These are phyloP conservation scores for Extremus antarcticus DNA, from an alignment of 495 filamentous ascomycete genomes.

Conservation along the genomic window DNA sequence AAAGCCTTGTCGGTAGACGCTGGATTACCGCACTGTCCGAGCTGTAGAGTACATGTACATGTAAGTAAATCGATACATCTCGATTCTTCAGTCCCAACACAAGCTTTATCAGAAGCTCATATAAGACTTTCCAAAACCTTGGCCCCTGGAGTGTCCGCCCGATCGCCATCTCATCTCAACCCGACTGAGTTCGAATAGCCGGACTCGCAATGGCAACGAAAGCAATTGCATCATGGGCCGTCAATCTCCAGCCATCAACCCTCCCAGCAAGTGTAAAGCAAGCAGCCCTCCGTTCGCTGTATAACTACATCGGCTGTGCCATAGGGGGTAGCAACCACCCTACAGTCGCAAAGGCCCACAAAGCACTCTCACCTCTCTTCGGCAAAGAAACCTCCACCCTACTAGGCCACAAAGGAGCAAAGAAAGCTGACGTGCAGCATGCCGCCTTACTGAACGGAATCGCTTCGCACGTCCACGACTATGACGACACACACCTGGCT, in stretches of 20 bases:
- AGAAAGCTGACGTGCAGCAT: conserved; percentile 37
- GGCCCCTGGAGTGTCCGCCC: too few relatives aligned
- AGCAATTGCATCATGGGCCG: conserved; percentile 32
- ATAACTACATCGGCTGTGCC: conserved; percentile 45
- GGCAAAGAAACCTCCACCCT: conserved; percentile 36
- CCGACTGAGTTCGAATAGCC: too few relatives aligned
- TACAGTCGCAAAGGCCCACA: conserved; percentile 37
- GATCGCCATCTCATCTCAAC: too few relatives aligned
- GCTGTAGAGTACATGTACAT: too few relatives aligned
- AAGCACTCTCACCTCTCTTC: conserved; percentile 35
- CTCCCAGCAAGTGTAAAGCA: conserved; percentile 23
- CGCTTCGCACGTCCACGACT: conserved; percentile 45
- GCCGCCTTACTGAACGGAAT: conserved; percentile 46
- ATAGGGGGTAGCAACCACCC: conserved; percentile 39
- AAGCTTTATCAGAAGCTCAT: too few relatives aligned
- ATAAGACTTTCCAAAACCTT: too few relatives aligned
- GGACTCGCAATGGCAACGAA: conserved; percentile 35
- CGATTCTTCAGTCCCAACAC: too few relatives aligned
- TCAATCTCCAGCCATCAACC: conserved; percentile 28
- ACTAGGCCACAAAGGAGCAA: conserved; percentile 28
- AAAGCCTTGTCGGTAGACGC: too few relatives aligned
- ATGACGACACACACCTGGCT: conserved; percentile 47
- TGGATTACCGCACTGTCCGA: too few relatives aligned
- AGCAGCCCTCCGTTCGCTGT: conserved; percentile 31
- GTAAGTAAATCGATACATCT: too few relatives aligned